Base-by-base conservation (phyloP, 768 basidiomycete species). In the Kwoniella newhampshirensis region DNA sequence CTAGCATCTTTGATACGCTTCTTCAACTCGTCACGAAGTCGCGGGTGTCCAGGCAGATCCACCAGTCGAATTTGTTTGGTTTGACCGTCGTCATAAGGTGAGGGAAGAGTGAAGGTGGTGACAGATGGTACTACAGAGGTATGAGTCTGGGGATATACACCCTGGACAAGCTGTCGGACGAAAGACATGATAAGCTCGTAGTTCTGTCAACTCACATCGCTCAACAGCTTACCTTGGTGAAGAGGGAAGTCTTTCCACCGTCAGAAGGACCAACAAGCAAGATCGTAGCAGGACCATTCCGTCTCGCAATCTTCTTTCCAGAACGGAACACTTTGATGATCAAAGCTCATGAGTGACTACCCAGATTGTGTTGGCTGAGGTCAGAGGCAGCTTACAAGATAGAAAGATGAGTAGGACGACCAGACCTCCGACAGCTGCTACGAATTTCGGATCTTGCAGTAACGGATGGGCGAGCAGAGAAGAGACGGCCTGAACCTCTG, bases 31-130 rank as follows among this genome's bases (percentile, higher is more conserved):
- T 73, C 71, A 15, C 60, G 47, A 45, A 76, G 43, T 51, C 75
- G 59, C 12, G 73, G 71, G 59, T 76, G 75, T 23, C 75, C 75
- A 26, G 75, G 75, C 1, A 76, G 26, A 44, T 76, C 75, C 8
- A 73, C 52, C 37, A 76, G 47, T 17, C 56, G 40, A 32, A 75
- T 52, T 9, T 46, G 41, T 28, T 57, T 60, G 18, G 43, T 47
- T 6, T 30, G 26, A 1, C 36, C 51, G 49, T 57, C 40, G 6
- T 60, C 46, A 26, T 50, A 18, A 12, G 59, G 60, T 9, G 64
- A 48, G 11, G 53, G 12, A 25, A 70, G 41, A 4, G 54, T 32
- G 49, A 74, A 64, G 13, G 72, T 63, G 4, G 67, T 68, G 4
- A 51, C 62, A 53, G 62, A 65, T 2, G 69, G 53, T 6, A 50